phyloP scores from a whole-genome alignment of 345 rosid genomes.

The Melastoma malabathricum region DNA sequence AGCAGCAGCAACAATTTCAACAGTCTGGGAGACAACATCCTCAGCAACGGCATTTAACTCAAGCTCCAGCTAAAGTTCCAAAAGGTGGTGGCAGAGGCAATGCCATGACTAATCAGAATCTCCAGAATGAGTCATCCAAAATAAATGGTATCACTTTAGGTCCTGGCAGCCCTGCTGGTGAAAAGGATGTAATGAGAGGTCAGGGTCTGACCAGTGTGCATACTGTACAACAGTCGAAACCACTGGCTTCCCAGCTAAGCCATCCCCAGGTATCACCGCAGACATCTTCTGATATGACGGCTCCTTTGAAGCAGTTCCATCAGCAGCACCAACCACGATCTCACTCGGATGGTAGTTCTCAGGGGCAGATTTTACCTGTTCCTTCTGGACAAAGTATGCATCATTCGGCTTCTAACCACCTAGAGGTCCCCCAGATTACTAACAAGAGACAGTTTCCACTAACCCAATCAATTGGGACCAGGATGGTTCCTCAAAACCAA shows the following conservation, averaged over 20 bases:
- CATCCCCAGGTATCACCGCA: constrained; percentile 28
- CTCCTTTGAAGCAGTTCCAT: constrained; percentile 21
- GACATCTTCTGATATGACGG: constrained; percentile 31
- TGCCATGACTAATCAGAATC: constrained; percentile 48
- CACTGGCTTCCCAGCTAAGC: constrained; percentile 44
- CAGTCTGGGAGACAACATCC: constrained; percentile 81
- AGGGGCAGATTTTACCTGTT: constrained; percentile 38
- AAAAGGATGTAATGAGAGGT: constrained; percentile 59
- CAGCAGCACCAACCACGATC: constrained; percentile 45
- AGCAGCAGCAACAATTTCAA: constrained; percentile 56
- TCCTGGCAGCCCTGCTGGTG: constrained; percentile 44
- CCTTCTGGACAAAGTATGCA: constrained; percentile 31
- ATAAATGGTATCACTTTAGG: constrained; percentile 47
- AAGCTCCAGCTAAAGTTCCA: constrained; percentile 39
- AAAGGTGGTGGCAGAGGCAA: constrained; percentile 87
- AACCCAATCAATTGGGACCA: constrained; percentile 37
- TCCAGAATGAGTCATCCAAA: constrained; percentile 48
- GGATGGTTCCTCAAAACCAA: constrained; percentile 49
- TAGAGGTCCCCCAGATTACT: constrained; percentile 14
- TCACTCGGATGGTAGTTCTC: constrained; percentile 43
- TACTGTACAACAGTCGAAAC: constrained; percentile 45
- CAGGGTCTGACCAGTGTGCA: constrained; percentile 35
- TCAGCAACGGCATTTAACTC: constrained; percentile 58
- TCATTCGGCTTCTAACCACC: constrained; percentile 12
- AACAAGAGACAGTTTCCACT: constrained; percentile 43